Conservation (phyloP, 2,329 filamentous ascomycete species). For the Chaetomiaceae sp. region DNA sequence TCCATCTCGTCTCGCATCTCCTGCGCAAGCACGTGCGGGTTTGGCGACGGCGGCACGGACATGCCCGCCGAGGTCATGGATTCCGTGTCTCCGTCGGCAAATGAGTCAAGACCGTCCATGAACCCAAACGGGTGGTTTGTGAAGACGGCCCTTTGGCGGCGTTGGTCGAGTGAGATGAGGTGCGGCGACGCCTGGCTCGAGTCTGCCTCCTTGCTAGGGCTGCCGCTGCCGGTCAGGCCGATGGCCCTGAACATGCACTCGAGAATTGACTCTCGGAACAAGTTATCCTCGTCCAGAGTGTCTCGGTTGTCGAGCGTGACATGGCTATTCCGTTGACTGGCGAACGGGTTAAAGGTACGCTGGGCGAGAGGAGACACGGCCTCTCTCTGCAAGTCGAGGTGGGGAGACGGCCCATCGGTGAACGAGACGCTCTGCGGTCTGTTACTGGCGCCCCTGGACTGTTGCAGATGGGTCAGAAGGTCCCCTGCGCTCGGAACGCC, state of each 20-base stretch:
- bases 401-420: slow-evolving; percentile 24
- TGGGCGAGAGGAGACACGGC: slow-evolving; percentile 45
- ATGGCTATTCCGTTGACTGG: slow-evolving; percentile 46
- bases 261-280: slow-evolving; percentile 85
- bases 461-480: slow-evolving; percentile 71
- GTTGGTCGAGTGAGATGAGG: slow-evolving; percentile 77
- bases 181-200: slow-evolving; percentile 84
- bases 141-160: slow-evolving; percentile 73
- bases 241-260: slow-evolving; percentile 96
- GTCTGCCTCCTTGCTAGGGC: slow-evolving; percentile 60
- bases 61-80: slow-evolving; percentile 71
- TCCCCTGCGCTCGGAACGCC: slow-evolving; percentile 67
- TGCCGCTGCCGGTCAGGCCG: slow-evolving; percentile 67
- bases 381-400: slow-evolving; percentile 33
- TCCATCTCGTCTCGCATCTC: slow-evolving; percentile 91
- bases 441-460: slow-evolving; percentile 57
- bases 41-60: slow-evolving; percentile 57
- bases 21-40: slow-evolving; percentile 62
- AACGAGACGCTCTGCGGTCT: slow-evolving; percentile 32
- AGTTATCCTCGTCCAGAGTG: slow-evolving; percentile 77
- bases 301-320: slow-evolving; percentile 66
- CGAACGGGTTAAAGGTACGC: slow-evolving; percentile 53
- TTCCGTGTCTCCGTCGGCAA: slow-evolving; percentile 77
- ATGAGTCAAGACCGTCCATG: slow-evolving; percentile 77
- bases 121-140: slow-evolving; percentile 83